phyloP scores from a whole-genome alignment of 2,329 filamentous ascomycete genomes.

The Claviceps monticola region DNA sequence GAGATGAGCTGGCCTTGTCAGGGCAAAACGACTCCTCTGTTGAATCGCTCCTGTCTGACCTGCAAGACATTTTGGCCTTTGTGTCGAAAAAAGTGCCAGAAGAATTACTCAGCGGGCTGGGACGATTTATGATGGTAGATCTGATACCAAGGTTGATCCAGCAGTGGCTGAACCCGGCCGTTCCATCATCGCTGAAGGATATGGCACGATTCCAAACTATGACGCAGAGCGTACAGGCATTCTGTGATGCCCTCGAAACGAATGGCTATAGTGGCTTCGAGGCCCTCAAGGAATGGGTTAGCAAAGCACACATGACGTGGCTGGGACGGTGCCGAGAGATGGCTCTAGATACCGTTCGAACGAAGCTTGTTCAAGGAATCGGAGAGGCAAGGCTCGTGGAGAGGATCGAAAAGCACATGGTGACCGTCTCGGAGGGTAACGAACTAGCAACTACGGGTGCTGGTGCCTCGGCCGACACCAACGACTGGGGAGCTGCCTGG shows the following conservation, averaged over 20 bases:
- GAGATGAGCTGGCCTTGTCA: slow-evolving; percentile 27
- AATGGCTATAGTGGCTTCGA: slow-evolving; percentile 48
- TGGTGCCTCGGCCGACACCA: slow-evolving; percentile 27
- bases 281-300: slow-evolving; percentile 65
- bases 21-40: slow-evolving; percentile 32
- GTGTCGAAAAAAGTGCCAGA: slow-evolving; percentile 37
- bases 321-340: slow-evolving; percentile 69
- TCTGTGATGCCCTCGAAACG: slow-evolving; percentile 49
- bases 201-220: slow-evolving; percentile 59
- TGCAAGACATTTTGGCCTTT: slow-evolving; percentile 37
- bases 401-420: slow-evolving; percentile 68
- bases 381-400: slow-evolving; percentile 59
- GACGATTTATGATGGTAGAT: slow-evolving; percentile 54
- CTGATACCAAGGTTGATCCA: slow-evolving; percentile 55
- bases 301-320: slow-evolving; percentile 71
- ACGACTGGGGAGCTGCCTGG: slow-evolving; percentile 68
- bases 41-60: slow-evolving; percentile 37
- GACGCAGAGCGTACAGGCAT: slow-evolving; percentile 47
- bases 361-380: slow-evolving; percentile 52
- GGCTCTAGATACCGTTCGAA: slow-evolving; percentile 61
- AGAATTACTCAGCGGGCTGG: slow-evolving; percentile 46
- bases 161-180: slow-evolving; percentile 59
- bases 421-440: slow-evolving; percentile 53
- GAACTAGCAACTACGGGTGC: slow-evolving; percentile 44
- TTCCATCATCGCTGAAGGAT: slow-evolving; percentile 60